Percentiles rank a stretch among this genome's conserved stretches.
Evolutionary conservation across 106 monocot genomes (phyloP).

Genomic region (Amphibolis antarctica): DNA sequence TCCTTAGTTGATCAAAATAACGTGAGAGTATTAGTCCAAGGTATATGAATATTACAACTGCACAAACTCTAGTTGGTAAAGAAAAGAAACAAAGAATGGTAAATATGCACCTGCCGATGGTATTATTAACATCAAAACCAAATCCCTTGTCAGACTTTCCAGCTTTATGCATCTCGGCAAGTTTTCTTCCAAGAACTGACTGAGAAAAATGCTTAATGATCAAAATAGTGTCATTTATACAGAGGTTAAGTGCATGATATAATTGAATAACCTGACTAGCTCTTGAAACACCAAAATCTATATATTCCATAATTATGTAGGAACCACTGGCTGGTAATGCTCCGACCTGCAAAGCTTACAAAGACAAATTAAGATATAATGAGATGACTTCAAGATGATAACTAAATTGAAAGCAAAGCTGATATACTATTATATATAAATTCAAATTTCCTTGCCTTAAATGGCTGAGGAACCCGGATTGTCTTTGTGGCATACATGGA

Average conservation of each 20-base stretch:
- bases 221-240: too few relatives aligned
- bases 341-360: neutral
- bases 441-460: slow-evolving; percentile 36
- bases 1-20: too few relatives aligned
- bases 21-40: too few relatives aligned
- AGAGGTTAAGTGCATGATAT: too few relatives aligned
- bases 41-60: neutral
- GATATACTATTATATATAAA: neutral
- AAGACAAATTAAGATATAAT: neutral
- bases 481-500: slow-evolving; percentile 82
- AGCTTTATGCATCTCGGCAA: slow-evolving; percentile 97
- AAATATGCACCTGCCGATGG: slow-evolving; percentile 63
- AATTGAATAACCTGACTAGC: slow-evolving; percentile 44
- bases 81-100: neutral
- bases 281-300: slow-evolving; percentile 70
- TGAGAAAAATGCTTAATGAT: slow-evolving; percentile 11
- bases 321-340: slow-evolving; percentile 29
- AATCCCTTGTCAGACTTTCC: slow-evolving; percentile 73
- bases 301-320: slow-evolving; percentile 89
- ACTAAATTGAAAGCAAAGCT: neutral
- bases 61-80: neutral
- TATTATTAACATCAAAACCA: slow-evolving; percentile 85
- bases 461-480: slow-evolving; percentile 81
- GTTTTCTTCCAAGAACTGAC: slow-evolving; percentile 68
- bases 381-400: neutral